Evolutionary conservation across 768 basidiomycete species (phyloP).

Genomic region (Collybiopsis luxurians): DNA sequence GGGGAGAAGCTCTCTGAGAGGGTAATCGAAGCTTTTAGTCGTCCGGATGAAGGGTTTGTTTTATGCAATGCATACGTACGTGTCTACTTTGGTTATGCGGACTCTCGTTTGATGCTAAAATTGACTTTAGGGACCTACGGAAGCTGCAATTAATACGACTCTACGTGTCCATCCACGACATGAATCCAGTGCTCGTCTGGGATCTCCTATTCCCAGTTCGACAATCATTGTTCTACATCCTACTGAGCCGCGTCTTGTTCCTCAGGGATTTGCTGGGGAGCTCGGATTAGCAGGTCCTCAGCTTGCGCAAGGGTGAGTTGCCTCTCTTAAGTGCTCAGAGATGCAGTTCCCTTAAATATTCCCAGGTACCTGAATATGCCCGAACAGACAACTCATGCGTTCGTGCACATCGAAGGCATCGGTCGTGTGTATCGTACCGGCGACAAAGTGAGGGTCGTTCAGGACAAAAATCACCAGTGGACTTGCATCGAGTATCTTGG

Average conservation of each 20-base stretch:
- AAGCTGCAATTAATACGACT: constrained; percentile 27
- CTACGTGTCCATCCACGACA: constrained; percentile 15
- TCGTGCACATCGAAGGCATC: constrained; percentile 21
- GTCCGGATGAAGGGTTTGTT: constrained; percentile 3
- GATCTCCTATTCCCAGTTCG: constrained; percentile 24
- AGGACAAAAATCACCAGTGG: constrained; percentile 18
- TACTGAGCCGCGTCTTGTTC: constrained; percentile 17
- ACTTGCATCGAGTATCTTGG: constrained; percentile 25
- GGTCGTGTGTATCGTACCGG: constrained; percentile 30
- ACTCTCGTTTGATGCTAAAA: neutral
- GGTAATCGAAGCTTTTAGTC: constrained; percentile 4
- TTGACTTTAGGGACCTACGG: constrained; percentile 27
- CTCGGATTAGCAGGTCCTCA: constrained; percentile 20
- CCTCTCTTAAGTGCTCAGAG: neutral
- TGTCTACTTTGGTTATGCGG: neutral
- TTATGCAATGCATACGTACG: constrained; percentile 10
- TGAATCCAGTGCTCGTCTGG: constrained; percentile 20
- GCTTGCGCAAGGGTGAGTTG: constrained; percentile 14
- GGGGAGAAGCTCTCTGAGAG: constrained; percentile 3
- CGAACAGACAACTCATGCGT: constrained; percentile 22
- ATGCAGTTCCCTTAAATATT: neutral
- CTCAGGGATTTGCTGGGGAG: constrained; percentile 24
- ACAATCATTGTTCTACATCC: constrained; percentile 19
- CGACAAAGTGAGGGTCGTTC: constrained; percentile 24
- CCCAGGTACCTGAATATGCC: constrained; percentile 21